Evolutionary conservation across 208 protist species (phyloP), one percentile per base, ranked within the genome.

Genomic region (Wallacemonas sp.): DNA sequence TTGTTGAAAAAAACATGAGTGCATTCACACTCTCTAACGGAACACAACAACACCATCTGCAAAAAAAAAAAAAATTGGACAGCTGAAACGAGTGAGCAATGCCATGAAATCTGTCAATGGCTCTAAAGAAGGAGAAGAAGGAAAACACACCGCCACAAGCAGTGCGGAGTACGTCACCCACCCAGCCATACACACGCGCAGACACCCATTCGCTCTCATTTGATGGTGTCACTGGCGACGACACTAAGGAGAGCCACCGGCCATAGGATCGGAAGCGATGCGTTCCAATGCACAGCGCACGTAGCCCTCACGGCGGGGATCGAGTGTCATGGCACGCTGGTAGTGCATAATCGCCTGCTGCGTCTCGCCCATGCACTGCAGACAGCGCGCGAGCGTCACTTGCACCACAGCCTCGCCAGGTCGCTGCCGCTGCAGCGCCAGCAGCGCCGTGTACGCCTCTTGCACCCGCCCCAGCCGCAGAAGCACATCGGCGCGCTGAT

Each of bases 341-440:
- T 91, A 94, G 65, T 85, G 69, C 50, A 73, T 39, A 32, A 93
- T 61, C 31, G 91, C 91, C 41, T 84, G 54, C 12, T 80, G 67
- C 14, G 78, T 49, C 1, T 79, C 50, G 2, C 78, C 77, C 57
- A 88, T 65, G 18, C 72, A 69, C 45, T 86, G 70, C 65, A 86
- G 70, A 54, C 92, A 90, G 64, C 92, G 89, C 32, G 87, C 95
- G 23, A 98, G 76, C 14, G 94, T 79, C 33, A 97, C 79, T 59
- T 97, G 90, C 18, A 98, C 70, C 57, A 86, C 81, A 23, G 93
- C 86, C 71, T 99, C 96, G 46, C 86, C 81, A 2, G 95, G 94
- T 20, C 81, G 89, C n/a, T 77, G 57, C 46, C 82, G 72, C 36
- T 80, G 72, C 52, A 98, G 79, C 59, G 77, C 77, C 11, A 84